Evolutionary conservation across 108 stramenopile genomes (phyloP), one percentile per base, ranked within the genome.

Genomic region (Nitzschia sp.): DNA sequence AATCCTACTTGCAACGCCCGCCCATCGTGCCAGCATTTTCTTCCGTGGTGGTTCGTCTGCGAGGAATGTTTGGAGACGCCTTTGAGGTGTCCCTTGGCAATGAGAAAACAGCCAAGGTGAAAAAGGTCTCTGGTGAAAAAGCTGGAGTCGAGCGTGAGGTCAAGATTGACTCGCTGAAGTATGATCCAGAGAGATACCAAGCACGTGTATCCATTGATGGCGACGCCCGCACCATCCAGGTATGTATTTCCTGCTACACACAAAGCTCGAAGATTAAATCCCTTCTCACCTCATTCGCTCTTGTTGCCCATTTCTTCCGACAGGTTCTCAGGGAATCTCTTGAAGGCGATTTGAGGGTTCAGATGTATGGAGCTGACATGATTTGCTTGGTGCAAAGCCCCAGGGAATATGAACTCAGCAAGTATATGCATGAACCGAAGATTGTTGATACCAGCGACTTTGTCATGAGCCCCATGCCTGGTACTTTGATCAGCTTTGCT

Each of bases 381-480:
- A 60, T 80, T 45, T 68, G 93, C 23, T 53, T 89, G 28, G 74
- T 97, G 17, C 89, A 90, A 73, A 86, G 87, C 41, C 80, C 58
- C 29, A 73, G 74, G 16, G 95, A 97, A 78, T 93, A 96, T 66
- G 71, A 84, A 67, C 69, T 97, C 26, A 68, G 80, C 32, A 29
- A 56, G 27, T 76, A 90, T 71, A 96, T 97, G 94, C 78, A 86
- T 23, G 78, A 79, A 61, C 90, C 93, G 9, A 71, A 59, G 22
- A 71, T 79, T 36, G 58, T 81, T 25, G 93, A 94, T 73, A 90
- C 87, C 25, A 87, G 85, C 45, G 61, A 80, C 55, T 76, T 84
- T 54, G 89, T 98, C 26, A 72, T 87, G 60, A 83, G 77, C 57
- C 98, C 98, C 33, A 99, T 99, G 98, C 98, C 98, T 38, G 98